Percentiles rank a stretch among this genome's conserved stretches.
Conservation (phyloP, 805 yeast genomes). For the Pichia eremophila region DNA sequence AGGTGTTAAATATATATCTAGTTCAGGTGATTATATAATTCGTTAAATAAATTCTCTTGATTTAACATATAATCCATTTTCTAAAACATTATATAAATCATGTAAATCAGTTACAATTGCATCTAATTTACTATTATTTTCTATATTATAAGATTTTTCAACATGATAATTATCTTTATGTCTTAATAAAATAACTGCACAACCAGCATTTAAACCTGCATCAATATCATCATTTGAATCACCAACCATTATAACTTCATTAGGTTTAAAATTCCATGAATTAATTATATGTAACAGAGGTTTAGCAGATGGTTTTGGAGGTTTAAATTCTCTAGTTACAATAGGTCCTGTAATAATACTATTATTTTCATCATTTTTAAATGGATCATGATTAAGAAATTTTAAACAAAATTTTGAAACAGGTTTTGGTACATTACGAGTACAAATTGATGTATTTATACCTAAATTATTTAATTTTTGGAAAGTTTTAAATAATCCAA, state of each 20-base stretch:
- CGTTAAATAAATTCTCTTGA: conserved; percentile 13
- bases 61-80: conserved; percentile 26
- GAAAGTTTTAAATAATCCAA: conserved; percentile 38
- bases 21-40: conserved; percentile 50
- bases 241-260: conserved; percentile 57
- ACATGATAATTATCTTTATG: conserved; percentile 42
- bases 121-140: conserved; percentile 13
- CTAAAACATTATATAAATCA: conserved; percentile 29
- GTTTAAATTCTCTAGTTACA: conserved; percentile 53
- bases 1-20: conserved; percentile 78
- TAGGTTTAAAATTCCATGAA: conserved; percentile 37
- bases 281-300: conserved; percentile 49
- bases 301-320: conserved; percentile 61
- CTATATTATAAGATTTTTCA: conserved; percentile 24
- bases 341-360: conserved; percentile 32
- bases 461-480: conserved; percentile 15
- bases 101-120: conserved; percentile 28
- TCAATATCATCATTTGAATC: conserved; percentile 64
- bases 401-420: conserved; percentile 41
- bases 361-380: conserved; percentile 15
- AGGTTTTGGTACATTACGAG: conserved; percentile 48
- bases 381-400: conserved; percentile 30
- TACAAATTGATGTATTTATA: conserved; percentile 48
- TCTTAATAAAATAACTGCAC: conserved; percentile 43
- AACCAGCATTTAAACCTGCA: conserved; percentile 58